Evolutionary conservation across 495 filamentous ascomycete species (phyloP).

Genomic region (Tuber brumale): DNA sequence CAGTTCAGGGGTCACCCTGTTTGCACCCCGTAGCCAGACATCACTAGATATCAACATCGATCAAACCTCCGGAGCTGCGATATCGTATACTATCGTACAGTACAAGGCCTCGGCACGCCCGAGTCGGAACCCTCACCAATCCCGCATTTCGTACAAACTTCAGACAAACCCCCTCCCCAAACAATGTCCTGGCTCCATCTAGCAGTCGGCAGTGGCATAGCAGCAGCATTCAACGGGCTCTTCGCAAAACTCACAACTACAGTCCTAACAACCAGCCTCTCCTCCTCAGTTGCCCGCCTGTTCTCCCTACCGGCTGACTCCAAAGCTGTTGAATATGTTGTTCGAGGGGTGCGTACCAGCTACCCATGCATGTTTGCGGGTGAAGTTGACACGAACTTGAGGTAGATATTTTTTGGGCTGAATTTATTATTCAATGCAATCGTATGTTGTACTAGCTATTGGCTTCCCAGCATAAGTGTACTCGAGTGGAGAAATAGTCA

Average conservation of each 20-base stretch:
- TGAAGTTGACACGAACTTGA: not conserved
- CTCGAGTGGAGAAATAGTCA: not conserved
- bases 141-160: not conserved
- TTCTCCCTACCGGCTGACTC: conserved; percentile 53
- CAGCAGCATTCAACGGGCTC: conserved; percentile 87
- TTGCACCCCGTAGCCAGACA: not conserved
- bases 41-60: not conserved
- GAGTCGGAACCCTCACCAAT: not conserved
- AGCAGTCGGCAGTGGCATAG: conserved; percentile 76
- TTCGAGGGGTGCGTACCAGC: conserved; percentile 56
- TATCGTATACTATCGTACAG: not conserved
- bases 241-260: conserved; percentile 96
- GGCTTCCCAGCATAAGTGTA: not conserved
- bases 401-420: conserved; percentile 73
- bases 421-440: conserved; percentile 85
- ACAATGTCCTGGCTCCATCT: conserved; percentile 63
- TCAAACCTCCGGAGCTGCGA: not conserved
- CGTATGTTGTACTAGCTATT: conserved; percentile 43
- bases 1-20: not conserved
- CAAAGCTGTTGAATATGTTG: conserved; percentile 55
- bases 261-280: conserved; percentile 65
- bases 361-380: conserved; percentile 1
- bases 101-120: not conserved
- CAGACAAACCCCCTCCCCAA: not conserved
- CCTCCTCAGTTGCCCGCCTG: conserved; percentile 55